These are phyloP conservation scores for Acanthamoeba triangularis DNA, from an alignment of 208 protist genomes.

Conservation along the genomic window DNA sequence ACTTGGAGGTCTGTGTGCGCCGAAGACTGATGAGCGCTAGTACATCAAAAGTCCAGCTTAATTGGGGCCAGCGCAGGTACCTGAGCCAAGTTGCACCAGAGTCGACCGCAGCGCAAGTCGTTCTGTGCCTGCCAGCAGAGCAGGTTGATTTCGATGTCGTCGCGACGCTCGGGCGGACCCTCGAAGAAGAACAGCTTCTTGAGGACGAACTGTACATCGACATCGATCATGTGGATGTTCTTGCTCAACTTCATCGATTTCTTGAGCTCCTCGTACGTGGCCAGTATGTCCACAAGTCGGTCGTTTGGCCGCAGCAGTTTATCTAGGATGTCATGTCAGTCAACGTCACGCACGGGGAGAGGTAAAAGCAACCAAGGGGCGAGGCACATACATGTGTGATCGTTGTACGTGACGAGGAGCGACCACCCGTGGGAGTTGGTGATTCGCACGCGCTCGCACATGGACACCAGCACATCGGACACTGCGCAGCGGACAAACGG, in stretches of 20 bases:
- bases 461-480: neutral
- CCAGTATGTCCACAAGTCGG: slow-evolving; percentile 16
- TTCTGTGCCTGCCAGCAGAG: slow-evolving; percentile 32
- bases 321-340: neutral
- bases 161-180: too few species aligned
- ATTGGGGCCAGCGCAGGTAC: neutral
- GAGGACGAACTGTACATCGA: slow-evolving; percentile 9
- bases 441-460: neutral
- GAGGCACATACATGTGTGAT: neutral
- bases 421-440: neutral
- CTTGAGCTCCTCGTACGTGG: slow-evolving; percentile 48
- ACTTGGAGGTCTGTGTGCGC: neutral
- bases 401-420: slow-evolving; percentile 42
- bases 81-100: neutral
- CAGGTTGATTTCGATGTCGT: slow-evolving; percentile 20
- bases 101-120: slow-evolving; percentile 5
- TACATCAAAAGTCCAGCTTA: neutral
- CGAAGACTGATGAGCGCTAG: neutral
- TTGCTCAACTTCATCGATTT: slow-evolving; percentile 56
- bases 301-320: neutral
- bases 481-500: neutral
- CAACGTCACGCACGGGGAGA: neutral
- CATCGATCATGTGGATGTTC: slow-evolving; percentile 9
- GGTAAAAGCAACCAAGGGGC: too few species aligned
- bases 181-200: slow-evolving; percentile 61